These are phyloP conservation scores for Isoetes taiwanensis DNA, from an alignment of 75 land plant genomes.

Conservation along the genomic window DNA sequence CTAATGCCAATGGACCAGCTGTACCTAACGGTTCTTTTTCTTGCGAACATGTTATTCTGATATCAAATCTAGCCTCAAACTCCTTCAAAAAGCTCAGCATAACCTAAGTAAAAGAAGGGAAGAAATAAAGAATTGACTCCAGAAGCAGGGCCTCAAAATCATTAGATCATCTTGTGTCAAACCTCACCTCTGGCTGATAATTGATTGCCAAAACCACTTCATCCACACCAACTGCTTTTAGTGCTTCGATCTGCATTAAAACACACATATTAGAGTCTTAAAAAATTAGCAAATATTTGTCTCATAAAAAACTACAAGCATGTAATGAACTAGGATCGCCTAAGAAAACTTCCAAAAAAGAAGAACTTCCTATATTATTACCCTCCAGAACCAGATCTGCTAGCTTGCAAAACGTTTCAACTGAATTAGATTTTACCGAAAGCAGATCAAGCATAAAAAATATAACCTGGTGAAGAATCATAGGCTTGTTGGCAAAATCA, in stretches of 20 bases:
- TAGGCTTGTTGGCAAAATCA: conserved; percentile 5
- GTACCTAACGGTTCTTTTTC: not conserved
- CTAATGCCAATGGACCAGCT: not conserved
- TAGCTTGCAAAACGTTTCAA: not conserved
- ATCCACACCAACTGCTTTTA: conserved; percentile 71
- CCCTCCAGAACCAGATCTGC: not conserved
- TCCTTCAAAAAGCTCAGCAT: conserved; percentile 4
- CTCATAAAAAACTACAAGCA: too few species aligned
- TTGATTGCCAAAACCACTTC: conserved; percentile 87
- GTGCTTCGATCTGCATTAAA: conserved; percentile 66
- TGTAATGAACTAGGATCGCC: too few species aligned
- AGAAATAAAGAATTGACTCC: too few species aligned
- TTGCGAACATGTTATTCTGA: conserved; percentile 1
- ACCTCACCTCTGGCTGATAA: conserved; percentile 97
- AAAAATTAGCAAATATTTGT: too few species aligned
- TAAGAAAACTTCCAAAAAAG: too few species aligned
- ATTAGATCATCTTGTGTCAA: too few species aligned
- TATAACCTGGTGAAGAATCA: conserved; percentile 6
- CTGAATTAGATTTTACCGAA: not conserved
- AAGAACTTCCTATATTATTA: conserved; percentile 6
- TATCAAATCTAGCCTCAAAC: not conserved
- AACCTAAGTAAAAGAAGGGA: not conserved
- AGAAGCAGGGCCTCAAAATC: too few species aligned
- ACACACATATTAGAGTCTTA: too few species aligned
- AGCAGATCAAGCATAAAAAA: not conserved